Evolutionary conservation across 2,329 filamentous ascomycete genomes (phyloP).

Genomic region (Trichothecium roseum): DNA sequence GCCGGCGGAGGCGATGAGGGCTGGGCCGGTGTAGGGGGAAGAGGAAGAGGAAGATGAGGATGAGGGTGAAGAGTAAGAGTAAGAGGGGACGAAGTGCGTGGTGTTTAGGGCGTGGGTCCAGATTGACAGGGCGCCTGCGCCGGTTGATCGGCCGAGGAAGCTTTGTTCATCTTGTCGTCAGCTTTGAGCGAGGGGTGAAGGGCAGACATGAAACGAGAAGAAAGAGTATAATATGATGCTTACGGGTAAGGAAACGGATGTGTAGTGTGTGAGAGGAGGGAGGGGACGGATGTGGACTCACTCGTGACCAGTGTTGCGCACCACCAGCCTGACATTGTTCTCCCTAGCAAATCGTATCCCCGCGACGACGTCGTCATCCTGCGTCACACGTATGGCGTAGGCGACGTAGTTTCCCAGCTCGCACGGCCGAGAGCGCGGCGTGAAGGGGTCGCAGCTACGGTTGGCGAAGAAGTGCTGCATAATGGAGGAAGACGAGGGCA

Average conservation of each 20-base stretch:
- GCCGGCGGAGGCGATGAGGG: slow-evolving; percentile 44
- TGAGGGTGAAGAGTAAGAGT: slow-evolving; percentile 27
- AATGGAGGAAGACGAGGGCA: slow-evolving; percentile 25
- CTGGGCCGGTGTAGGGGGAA: slow-evolving; percentile 35
- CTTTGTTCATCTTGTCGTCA: too few species aligned
- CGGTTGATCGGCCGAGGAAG: slow-evolving; percentile 17
- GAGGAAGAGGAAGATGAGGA: too few species aligned
- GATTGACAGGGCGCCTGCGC: slow-evolving; percentile 25
- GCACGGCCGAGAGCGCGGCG: slow-evolving; percentile 25
- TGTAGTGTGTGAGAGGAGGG: too few species aligned
- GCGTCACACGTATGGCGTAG: slow-evolving; percentile 25
- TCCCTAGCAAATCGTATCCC: slow-evolving; percentile 25
- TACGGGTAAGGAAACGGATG: slow-evolving; percentile 1
- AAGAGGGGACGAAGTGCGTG: slow-evolving; percentile 29
- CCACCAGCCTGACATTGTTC: slow-evolving; percentile 24
- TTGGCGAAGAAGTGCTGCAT: slow-evolving; percentile 28
- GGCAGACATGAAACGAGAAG: not conserved
- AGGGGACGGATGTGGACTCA: slow-evolving; percentile 7
- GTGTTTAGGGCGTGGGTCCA: slow-evolving; percentile 32
- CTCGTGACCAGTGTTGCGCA: slow-evolving; percentile 22
- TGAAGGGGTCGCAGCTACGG: slow-evolving; percentile 26
- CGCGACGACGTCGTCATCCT: slow-evolving; percentile 17
- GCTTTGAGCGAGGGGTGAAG: slow-evolving; percentile 21
- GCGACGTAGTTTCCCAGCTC: slow-evolving; percentile 29
- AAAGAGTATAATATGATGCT: slow-evolving; percentile 7